Base-by-base conservation (phyloP, 2,329 filamentous ascomycete genomes). In the Stemphylium beticola region DNA sequence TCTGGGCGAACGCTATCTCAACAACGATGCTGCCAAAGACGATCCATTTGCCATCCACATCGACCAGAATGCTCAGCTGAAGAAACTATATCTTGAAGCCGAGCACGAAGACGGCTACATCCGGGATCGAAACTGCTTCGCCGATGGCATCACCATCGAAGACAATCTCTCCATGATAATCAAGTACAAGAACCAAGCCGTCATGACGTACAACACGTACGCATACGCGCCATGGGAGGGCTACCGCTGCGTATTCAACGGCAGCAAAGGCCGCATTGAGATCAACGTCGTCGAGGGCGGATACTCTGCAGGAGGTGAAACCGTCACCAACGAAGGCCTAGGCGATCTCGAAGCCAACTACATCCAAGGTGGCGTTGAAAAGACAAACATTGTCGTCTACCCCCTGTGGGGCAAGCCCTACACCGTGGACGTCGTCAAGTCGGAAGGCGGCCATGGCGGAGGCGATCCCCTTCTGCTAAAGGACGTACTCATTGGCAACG, bases 211-310 rank as follows among this genome's bases (percentile, higher is more conserved):
- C 64, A 84, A 78, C 15, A 73, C 85, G 5, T 83, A 81, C 2
- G 84, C 85, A 0, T 87, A 87, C 51, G 83, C 85, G 3, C 85
- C 85, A 0, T 87, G 84, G 83, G 84, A 86, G 56, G 83, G 83
- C 0, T 85, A 85, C 70, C 77, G 83, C 0, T 82, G 83, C 14
- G 80, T 74, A 50, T 84, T 86, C 67, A 86, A 85, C 61, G 83
- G 85, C 3, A 87, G 81, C 0, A 80, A 80, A 4, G 85, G 85
- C 0, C 74, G 85, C 1, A 67, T 87, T 1, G 85, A 87, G 72
- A 76, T 85, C 45, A 83, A 87, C 61, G 83, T 87, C 0, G 83
- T 87, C 0, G 85, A 87, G 69, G 83, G 83, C 53, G 83, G 82
- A 59, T 87, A 87, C 38, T 63, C 66, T 32, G 86, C 85, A 66